Evolutionary conservation across 2,329 filamentous ascomycete genomes (phyloP).

Genomic region (Apiospora koreana): DNA sequence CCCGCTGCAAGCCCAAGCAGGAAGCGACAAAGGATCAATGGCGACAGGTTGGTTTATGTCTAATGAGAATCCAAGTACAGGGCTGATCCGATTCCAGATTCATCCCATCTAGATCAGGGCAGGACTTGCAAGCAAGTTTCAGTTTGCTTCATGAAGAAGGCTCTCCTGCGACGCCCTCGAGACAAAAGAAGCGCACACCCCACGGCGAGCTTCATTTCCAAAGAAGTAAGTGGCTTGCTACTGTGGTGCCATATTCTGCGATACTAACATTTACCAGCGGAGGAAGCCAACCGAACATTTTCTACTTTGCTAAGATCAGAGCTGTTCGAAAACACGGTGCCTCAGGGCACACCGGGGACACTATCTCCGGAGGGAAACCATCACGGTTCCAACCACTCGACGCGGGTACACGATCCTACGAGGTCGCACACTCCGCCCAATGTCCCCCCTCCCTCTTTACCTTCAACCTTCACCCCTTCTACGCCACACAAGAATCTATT

Average conservation of each 20-base stretch:
- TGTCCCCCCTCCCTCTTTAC: constrained; percentile 63
- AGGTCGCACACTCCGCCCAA: constrained; percentile 82
- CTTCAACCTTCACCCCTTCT: constrained; percentile 80
- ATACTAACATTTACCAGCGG: constrained; percentile 53
- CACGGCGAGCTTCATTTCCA: constrained; percentile 94
- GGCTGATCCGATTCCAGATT: constrained; percentile 61
- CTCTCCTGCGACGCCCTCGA: constrained; percentile 88
- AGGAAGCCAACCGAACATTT: constrained; percentile 94
- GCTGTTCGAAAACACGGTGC: constrained; percentile 87
- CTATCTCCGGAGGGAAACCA: constrained; percentile 60
- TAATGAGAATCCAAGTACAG: background rate
- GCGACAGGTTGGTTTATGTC: constrained; percentile 51
- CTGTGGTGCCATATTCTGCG: background rate
- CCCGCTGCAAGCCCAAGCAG: constrained; percentile 56
- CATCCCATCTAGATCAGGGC: constrained; percentile 89
- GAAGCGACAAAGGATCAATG: constrained; percentile 62
- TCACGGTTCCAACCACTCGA: constrained; percentile 51
- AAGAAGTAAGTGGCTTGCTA: constrained; percentile 65
- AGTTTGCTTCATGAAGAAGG: constrained; percentile 89
- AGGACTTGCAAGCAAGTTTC: constrained; percentile 92
- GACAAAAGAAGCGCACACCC: constrained; percentile 78
- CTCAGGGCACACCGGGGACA: constrained; percentile 71
- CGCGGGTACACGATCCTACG: constrained; percentile 63
- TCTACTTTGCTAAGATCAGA: constrained; percentile 85
- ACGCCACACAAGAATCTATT: constrained; percentile 98